Percentiles rank a stretch among this genome's conserved stretches.
Conservation (phyloP, 345 rosid genomes). For the Salix exigua region DNA sequence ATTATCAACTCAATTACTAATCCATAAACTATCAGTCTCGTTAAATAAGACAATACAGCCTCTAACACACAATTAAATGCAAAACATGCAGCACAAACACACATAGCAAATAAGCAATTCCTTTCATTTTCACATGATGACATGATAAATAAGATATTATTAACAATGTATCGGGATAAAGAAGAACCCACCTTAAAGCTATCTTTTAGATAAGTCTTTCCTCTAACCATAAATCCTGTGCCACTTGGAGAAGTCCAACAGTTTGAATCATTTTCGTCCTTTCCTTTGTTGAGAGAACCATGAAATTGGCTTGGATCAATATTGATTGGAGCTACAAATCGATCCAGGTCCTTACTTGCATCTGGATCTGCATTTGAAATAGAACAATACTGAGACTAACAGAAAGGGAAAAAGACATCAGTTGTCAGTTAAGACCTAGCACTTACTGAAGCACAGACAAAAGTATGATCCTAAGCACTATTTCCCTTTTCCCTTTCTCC, state of each 20-base stretch:
- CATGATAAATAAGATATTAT: neutral
- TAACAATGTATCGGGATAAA: neutral
- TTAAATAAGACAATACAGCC: neutral
- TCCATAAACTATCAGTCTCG: neutral
- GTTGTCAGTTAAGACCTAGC: neutral
- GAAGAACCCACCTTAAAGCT: constrained; percentile 57
- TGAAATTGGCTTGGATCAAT: constrained; percentile 58
- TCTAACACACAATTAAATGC: neutral
- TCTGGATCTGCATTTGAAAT: constrained; percentile 42
- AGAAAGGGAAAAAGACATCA: neutral
- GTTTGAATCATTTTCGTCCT: constrained; percentile 58
- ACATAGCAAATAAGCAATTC: neutral
- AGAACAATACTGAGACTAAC: neutral
- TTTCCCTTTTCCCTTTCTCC: neutral
- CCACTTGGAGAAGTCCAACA: constrained; percentile 95
- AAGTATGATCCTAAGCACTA: neutral
- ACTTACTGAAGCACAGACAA: neutral
- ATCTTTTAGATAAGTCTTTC: constrained; percentile 85
- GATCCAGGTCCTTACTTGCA: constrained; percentile 62
- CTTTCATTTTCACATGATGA: neutral
- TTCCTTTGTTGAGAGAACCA: constrained; percentile 57
- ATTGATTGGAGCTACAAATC: constrained; percentile 37
- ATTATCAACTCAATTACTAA: neutral
- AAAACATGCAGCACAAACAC: neutral
- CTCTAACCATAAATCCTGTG: constrained; percentile 86